Conservation (phyloP, 352 stramenopile genomes). For the Lagenidium sp. region DNA sequence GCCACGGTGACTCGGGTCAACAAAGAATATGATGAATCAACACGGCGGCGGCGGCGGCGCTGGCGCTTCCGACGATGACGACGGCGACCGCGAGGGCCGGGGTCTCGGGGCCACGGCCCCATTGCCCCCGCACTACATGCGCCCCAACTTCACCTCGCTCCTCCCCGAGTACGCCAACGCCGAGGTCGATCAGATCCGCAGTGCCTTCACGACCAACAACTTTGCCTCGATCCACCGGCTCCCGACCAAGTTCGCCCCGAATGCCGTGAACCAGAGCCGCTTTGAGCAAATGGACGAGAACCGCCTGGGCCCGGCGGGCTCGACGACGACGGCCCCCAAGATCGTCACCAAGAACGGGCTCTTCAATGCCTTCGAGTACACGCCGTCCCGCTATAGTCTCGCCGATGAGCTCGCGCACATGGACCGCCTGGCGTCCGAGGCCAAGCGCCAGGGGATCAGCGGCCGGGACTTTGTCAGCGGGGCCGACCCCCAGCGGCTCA, state of each 20-base stretch:
- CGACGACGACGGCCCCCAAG: too few species aligned
- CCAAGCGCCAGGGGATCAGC: slow-evolving; percentile 62
- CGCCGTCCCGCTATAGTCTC: slow-evolving; percentile 54
- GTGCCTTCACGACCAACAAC: slow-evolving; percentile 55
- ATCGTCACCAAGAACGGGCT: slow-evolving; percentile 56
- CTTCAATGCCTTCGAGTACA: slow-evolving; percentile 77
- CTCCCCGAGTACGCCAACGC: slow-evolving; percentile 73
- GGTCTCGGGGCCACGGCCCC: neutral
- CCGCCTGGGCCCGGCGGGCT: slow-evolving; percentile 22
- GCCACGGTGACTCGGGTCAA: too few species aligned
- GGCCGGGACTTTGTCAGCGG: slow-evolving; percentile 60
- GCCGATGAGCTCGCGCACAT: slow-evolving; percentile 53
- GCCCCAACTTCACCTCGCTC: slow-evolving; percentile 74
- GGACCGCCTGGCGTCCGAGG: slow-evolving; percentile 52
- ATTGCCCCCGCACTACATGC: slow-evolving; percentile 64
- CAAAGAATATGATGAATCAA: slow-evolving; percentile 8
- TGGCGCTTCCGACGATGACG: slow-evolving; percentile 1
- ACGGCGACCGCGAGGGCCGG: neutral
- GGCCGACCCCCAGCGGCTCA: slow-evolving; percentile 33
- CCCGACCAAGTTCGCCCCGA: slow-evolving; percentile 32
- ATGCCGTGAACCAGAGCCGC: slow-evolving; percentile 50
- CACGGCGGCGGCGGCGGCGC: neutral
- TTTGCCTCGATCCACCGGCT: slow-evolving; percentile 66
- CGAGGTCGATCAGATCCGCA: slow-evolving; percentile 68
- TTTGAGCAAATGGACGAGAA: slow-evolving; percentile 80